Percentiles rank a stretch among this genome's conserved stretches.
These are phyloP conservation scores for Helenozyma baotianmanensis DNA, from an alignment of 805 yeast genomes.

Conservation along the genomic window DNA sequence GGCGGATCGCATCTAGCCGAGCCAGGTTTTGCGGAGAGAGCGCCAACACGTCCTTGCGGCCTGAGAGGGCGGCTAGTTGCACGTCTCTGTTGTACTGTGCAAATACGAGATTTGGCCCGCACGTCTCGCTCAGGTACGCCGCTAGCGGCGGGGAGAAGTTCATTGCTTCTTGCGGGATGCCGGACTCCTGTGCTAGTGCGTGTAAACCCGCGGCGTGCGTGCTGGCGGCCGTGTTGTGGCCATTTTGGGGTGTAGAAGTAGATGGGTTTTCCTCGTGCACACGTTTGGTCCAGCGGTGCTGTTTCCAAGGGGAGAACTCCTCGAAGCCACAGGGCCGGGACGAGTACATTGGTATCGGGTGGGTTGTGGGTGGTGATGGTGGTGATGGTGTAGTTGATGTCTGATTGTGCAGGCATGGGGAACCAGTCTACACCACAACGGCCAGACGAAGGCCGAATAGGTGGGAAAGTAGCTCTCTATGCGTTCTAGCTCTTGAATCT, in stretches of 20 bases:
- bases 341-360: constrained; percentile 7
- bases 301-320: constrained; percentile 7
- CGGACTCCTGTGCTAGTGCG: constrained; percentile 9
- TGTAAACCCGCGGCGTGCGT: constrained; percentile 6
- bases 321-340: constrained; percentile 2
- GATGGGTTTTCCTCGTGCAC: constrained; percentile 7
- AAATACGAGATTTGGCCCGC: constrained; percentile 15
- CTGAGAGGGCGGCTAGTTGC: constrained; percentile 12
- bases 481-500: no score
- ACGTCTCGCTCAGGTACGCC: constrained; percentile 47
- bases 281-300: constrained; percentile 9
- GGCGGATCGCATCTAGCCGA: constrained; percentile 20
- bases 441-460: no score
- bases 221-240: not conserved
- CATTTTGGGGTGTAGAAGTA: not conserved
- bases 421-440: no score
- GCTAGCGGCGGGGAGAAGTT: constrained; percentile 49
- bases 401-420: no score
- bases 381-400: no score
- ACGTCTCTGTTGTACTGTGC: constrained; percentile 21
- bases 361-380: no score
- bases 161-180: constrained; percentile 11
- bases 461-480: no score
- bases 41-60: constrained; percentile 9
- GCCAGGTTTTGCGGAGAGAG: constrained; percentile 18